Base-by-base conservation (phyloP, 805 yeast species). In the Starmerella powellii region DNA sequence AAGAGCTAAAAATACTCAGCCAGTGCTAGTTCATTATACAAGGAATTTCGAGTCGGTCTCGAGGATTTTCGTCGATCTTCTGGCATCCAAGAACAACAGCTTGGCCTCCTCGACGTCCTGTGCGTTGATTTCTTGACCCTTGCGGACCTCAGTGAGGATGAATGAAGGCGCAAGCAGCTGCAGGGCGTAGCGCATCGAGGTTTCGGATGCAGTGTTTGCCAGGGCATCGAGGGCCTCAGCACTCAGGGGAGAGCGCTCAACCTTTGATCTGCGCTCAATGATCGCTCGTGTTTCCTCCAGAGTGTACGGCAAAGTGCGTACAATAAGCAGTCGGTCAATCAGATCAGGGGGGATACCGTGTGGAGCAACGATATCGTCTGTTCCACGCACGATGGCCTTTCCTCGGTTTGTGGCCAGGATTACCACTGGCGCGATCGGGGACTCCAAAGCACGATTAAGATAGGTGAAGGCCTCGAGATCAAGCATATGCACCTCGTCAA, bases 401-500 rank as follows among this genome's bases (percentile, higher is more conserved):
- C 98, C 98, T 61, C 96, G 75, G 65, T 91, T 91, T 6, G 97
- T 85, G 28, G 98, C 98, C 60, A 91, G 72, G 2, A 91, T 86
- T 28, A 91, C 98, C 42, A 91, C 75, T 34, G 98, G 98, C 2
- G 96, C 88, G 59, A 91, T 82, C 21, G 80, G 67, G 38, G 87
- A 78, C 64, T 91, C 98, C 50, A 91, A 70, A 8, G 97, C 97
- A 51, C 94, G 74, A 68, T 91, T 91, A 56, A 91, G 69, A 62
- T 83, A 91, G 11, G 98, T 84, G 67, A 91, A 91, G 61, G 94
- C 84, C 69, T 91, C 99, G 49, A 91, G 80, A 60, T 91, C 98
- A 55, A 91, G 71, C 98, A 91, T 91, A 66, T 91, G 93, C 34
- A 87, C 97, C 67, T 91, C 99, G 64, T 91, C 99, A 54, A 91